These are phyloP conservation scores for Aureobasidium sp. DNA, from an alignment of 2,329 filamentous ascomycete species.

Conservation along the genomic window DNA sequence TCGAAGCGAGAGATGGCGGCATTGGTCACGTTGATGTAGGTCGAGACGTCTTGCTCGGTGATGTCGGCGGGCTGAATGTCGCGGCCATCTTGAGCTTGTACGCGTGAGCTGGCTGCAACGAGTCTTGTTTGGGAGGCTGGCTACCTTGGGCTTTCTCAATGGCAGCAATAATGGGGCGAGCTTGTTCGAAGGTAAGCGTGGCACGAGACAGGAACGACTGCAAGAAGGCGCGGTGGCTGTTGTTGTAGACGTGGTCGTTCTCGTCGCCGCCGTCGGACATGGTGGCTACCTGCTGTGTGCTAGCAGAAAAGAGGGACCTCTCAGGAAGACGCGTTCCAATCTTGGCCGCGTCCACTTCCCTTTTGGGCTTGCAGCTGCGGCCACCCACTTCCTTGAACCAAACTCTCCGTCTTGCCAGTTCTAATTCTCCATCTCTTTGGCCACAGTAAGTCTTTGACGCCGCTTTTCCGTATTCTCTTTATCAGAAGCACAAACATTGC, in stretches of 20 bases:
- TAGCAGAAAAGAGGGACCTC: neutral
- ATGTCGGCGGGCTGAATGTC: slow-evolving; percentile 54
- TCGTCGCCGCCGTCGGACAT: slow-evolving; percentile 12
- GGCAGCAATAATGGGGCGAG: slow-evolving; percentile 65
- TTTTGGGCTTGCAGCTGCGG: neutral
- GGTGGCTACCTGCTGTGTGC: neutral
- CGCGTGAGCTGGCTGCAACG: neutral
- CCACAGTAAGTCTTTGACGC: neutral
- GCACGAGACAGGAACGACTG: slow-evolving; percentile 79
- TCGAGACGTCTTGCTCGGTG: slow-evolving; percentile 58
- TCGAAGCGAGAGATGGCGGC: slow-evolving; percentile 71
- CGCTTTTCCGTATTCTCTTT: neutral
- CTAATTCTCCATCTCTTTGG: neutral
- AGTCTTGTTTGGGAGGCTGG: slow-evolving; percentile 34
- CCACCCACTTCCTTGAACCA: neutral
- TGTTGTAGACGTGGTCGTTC: slow-evolving; percentile 38
- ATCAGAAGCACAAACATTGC: neutral
- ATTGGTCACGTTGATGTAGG: slow-evolving; percentile 65
- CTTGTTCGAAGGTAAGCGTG: slow-evolving; percentile 67
- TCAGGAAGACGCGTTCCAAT: slow-evolving; percentile 10
- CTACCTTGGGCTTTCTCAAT: slow-evolving; percentile 58
- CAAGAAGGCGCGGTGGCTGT: slow-evolving; percentile 79
- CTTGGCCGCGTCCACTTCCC: slow-evolving; percentile 12
- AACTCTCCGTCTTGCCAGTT: neutral
- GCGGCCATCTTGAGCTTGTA: slow-evolving; percentile 1